phyloP scores from a whole-genome alignment of 257 asterid species.

The Marsdenia floribunda region DNA sequence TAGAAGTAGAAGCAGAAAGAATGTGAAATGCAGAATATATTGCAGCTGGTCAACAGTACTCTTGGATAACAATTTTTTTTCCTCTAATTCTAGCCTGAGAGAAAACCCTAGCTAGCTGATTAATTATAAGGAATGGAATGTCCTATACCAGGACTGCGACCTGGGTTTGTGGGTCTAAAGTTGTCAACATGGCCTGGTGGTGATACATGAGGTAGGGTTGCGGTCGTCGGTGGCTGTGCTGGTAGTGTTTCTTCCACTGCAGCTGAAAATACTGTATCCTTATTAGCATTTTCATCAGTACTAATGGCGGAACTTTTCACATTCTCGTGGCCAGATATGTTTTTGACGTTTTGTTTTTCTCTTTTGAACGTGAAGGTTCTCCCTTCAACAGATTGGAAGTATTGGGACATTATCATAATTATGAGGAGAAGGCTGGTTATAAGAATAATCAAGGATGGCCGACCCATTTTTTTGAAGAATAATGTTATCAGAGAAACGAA shows the following conservation, averaged over 20 bases:
- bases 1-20: background rate
- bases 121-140: slow-evolving; percentile 20
- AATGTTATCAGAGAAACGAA: background rate
- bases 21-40: background rate
- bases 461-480: slow-evolving; percentile 29
- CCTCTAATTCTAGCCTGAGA: background rate
- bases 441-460: slow-evolving; percentile 17
- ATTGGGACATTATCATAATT: slow-evolving; percentile 25
- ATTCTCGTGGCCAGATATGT: background rate
- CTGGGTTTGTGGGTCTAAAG: slow-evolving; percentile 59
- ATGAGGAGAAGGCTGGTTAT: slow-evolving; percentile 34
- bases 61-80: background rate
- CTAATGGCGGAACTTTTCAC: slow-evolving; percentile 1
- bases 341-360: slow-evolving; percentile 4
- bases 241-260: slow-evolving; percentile 21
- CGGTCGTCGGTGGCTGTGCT: slow-evolving; percentile 17
- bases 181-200: slow-evolving; percentile 48
- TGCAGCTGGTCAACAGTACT: background rate
- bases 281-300: slow-evolving; percentile 5
- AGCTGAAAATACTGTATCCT: slow-evolving; percentile 12
- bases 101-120: slow-evolving; percentile 13
- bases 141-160: slow-evolving; percentile 65
- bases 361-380: slow-evolving; percentile 28
- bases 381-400: slow-evolving; percentile 29
- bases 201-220: slow-evolving; percentile 21